These are phyloP conservation scores for Botrytis aclada DNA, from an alignment of 2,329 filamentous ascomycete genomes.

Conservation along the genomic window DNA sequence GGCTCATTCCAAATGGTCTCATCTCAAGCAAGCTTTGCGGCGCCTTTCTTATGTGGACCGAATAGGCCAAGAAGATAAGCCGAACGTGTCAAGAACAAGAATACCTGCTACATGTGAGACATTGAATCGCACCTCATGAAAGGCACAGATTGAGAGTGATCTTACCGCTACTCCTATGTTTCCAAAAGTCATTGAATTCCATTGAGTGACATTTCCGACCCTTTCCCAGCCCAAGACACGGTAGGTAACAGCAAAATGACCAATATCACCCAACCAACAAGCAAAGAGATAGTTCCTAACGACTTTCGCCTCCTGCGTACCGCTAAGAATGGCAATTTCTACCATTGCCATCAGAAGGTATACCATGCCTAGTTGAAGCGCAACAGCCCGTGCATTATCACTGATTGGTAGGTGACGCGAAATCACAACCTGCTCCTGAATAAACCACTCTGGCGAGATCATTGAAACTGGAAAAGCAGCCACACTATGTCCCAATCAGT, in stretches of 20 bases:
- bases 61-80: conserved; percentile 59
- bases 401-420: conserved; percentile 36
- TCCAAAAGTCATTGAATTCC: conserved; percentile 72
- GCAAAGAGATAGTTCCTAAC: conserved; percentile 65
- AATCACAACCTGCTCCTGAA: conserved; percentile 56
- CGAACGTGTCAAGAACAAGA: conserved; percentile 55
- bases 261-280: conserved; percentile 62
- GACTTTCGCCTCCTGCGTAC: conserved; percentile 62
- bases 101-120: conserved; percentile 40
- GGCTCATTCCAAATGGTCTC: neutral
- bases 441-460: conserved; percentile 58
- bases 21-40: neutral
- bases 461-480: conserved; percentile 57
- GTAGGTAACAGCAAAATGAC: conserved; percentile 62
- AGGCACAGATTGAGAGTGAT: neutral
- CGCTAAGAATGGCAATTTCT: conserved; percentile 60
- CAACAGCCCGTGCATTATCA: conserved; percentile 38
- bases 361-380: conserved; percentile 55
- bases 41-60: conserved; percentile 43
- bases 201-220: conserved; percentile 52
- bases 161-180: conserved; percentile 64
- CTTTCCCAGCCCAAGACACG: conserved; percentile 54
- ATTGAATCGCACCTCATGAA: neutral
- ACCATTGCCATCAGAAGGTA: conserved; percentile 65
- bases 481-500: conserved; percentile 44